phyloP scores from a whole-genome alignment of 306 rosid species.

The Inga leiocalycina region DNA sequence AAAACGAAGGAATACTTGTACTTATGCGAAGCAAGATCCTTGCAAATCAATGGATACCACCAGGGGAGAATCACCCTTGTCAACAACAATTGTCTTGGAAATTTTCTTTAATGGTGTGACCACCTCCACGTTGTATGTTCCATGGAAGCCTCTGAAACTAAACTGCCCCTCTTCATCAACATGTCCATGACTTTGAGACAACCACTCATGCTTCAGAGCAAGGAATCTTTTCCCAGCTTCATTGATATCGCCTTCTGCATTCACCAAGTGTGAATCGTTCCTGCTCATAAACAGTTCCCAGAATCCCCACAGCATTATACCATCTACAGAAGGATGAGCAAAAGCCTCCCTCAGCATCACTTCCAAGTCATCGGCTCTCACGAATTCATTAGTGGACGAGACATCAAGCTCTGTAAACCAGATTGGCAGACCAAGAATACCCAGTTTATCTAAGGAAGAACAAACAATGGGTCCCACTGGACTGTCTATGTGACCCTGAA shows the following conservation, averaged over 20 bases:
- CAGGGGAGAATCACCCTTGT: conserved; percentile 60
- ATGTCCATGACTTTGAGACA: conserved; percentile 65
- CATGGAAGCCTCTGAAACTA: conserved; percentile 78
- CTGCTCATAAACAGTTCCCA: conserved; percentile 97
- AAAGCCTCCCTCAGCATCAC: conserved; percentile 82
- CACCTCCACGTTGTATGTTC: conserved; percentile 73
- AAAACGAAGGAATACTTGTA: conserved; percentile 13
- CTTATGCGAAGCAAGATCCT: conserved; percentile 7
- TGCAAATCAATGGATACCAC: conserved; percentile 60
- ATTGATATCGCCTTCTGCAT: conserved; percentile 89
- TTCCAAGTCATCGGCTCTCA: conserved; percentile 82
- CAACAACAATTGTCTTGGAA: conserved; percentile 76
- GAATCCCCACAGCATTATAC: conserved; percentile 93
- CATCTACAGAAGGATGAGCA: conserved; percentile 87
- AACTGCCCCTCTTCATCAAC: conserved; percentile 63
- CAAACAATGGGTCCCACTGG: conserved; percentile 87
- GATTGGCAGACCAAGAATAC: conserved; percentile 79
- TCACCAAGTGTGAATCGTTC: conserved; percentile 70
- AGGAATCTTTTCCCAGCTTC: conserved; percentile 81
- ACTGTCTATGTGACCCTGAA: conserved; percentile 92
- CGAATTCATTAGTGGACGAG: conserved; percentile 70
- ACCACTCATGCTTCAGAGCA: conserved; percentile 78
- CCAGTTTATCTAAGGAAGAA: conserved; percentile 76
- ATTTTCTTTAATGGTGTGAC: conserved; percentile 44
- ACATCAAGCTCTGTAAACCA: conserved; percentile 97